A percentile compares a stretch with the other conserved stretches of the same genome.
phyloP scores from a whole-genome alignment of 2,329 filamentous ascomycete species.

The Fusarium cyanostomum region DNA sequence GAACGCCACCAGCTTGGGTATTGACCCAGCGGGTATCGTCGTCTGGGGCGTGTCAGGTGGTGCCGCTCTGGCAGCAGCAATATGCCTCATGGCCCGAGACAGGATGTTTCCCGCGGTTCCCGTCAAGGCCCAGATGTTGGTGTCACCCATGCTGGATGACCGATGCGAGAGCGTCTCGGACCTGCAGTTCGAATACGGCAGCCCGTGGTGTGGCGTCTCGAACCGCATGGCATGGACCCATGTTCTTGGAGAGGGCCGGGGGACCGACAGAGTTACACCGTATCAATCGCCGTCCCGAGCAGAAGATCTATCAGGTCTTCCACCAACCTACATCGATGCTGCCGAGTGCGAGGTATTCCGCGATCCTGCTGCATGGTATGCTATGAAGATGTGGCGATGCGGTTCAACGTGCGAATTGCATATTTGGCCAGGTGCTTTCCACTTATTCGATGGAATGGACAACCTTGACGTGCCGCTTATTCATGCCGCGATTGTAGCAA shows the following conservation, averaged over 20 bases:
- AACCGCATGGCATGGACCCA: slow-evolving; percentile 30
- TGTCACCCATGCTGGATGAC: slow-evolving; percentile 38
- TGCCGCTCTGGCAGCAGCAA: slow-evolving; percentile 36
- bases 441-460: no score
- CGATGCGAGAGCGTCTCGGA: slow-evolving; percentile 27
- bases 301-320: slow-evolving; percentile 26
- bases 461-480: no score
- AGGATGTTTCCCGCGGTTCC: slow-evolving; percentile 10
- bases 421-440: slow-evolving; percentile 31
- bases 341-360: slow-evolving; percentile 36
- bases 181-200: slow-evolving; percentile 35
- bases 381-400: slow-evolving; percentile 30
- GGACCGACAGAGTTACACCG: slow-evolving; percentile 13
- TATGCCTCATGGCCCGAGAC: slow-evolving; percentile 32
- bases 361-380: slow-evolving; percentile 31
- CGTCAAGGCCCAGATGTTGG: slow-evolving; percentile 36
- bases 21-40: slow-evolving; percentile 28
- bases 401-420: slow-evolving; percentile 35
- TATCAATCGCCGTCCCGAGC: slow-evolving; percentile 32
- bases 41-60: slow-evolving; percentile 31
- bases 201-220: slow-evolving; percentile 21
- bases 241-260: slow-evolving; percentile 18
- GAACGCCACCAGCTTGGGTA: slow-evolving; percentile 18
- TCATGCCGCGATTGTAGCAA: no score
- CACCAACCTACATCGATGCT: slow-evolving; percentile 34